These are phyloP conservation scores for Boletus coccyginus DNA, from an alignment of 768 basidiomycete genomes.

Conservation along the genomic window DNA sequence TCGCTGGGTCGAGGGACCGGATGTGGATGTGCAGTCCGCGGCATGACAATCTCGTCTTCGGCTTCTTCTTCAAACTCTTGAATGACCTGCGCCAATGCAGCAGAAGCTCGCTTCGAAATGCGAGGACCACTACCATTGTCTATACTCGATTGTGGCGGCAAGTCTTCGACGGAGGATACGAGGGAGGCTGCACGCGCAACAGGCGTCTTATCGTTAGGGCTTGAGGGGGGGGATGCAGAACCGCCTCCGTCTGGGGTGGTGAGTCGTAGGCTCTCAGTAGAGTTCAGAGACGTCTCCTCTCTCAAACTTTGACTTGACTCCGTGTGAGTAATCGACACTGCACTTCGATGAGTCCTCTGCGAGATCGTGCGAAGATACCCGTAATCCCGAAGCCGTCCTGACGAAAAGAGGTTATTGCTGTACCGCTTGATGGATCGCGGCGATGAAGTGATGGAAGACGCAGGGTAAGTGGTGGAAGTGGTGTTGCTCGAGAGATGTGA, in stretches of 20 bases:
- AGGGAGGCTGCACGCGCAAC: constrained; percentile 43
- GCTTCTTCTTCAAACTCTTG: constrained; percentile 72
- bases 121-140: constrained; percentile 16
- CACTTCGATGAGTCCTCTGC: constrained; percentile 38
- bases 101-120: constrained; percentile 56
- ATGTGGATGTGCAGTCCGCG: constrained; percentile 50
- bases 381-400: constrained; percentile 75
- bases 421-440: constrained; percentile 62
- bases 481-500: constrained; percentile 37
- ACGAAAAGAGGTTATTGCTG: constrained; percentile 86
- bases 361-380: constrained; percentile 61
- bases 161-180: constrained; percentile 34
- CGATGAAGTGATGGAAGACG: constrained; percentile 42
- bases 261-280: constrained; percentile 48
- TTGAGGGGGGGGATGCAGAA: constrained; percentile 41
- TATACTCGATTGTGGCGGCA: constrained; percentile 14
- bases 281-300: constrained; percentile 42
- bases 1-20: constrained; percentile 41
- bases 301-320: constrained; percentile 43
- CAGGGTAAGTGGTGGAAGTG: constrained; percentile 34
- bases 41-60: constrained; percentile 77
- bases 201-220: constrained; percentile 40
- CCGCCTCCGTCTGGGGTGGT: constrained; percentile 53
- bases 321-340: constrained; percentile 45
- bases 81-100: constrained; percentile 74